Evolutionary conservation across 805 yeast genomes (phyloP), one percentile per base, ranked within the genome.

Genomic region (Ogataea minuta): DNA sequence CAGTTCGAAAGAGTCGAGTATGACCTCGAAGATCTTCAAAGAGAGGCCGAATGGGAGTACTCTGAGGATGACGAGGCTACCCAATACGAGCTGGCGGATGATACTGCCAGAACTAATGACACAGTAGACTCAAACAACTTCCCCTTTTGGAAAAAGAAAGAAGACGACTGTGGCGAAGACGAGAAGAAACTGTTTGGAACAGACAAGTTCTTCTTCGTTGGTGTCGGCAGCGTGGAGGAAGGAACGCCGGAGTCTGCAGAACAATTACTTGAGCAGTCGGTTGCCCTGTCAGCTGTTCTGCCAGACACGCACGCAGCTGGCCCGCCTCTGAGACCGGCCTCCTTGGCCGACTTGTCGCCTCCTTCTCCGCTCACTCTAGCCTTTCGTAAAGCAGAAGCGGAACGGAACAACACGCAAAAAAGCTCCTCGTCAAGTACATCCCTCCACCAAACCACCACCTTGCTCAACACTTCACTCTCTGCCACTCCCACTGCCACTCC

Each of bases 161-260:
- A 33, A 25, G 43, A 45, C 20, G 54, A 49, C 27, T 49, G 47
- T 21, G 50, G 44, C 13, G 52, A 44, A 13, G 50, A 43, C 14
- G 35, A 36, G 23, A 31, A 37, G 31, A 29, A 50, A 31, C 38
- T 52, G 7, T 50, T 54, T 43, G 53, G 50, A 10, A 48, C 57
- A 4, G 56, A 59, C 43, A 46, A 48, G 32, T 52, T 57, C 23
- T 34, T 52, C 4, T 60, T 60, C 42, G 46, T 57, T 29, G 62
- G 62, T 7, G 45, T 59, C 43, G 61, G 54, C 26, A 48, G 55
- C 25, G 41, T 43, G 14, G 40, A 53, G 21, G 23, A 37, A 23
- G 26, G 11, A 11, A 15, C 11, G 6, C 21, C n/a, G n/a, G n/a
- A n/a, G n/a, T n/a, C n/a, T n/a, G n/a, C n/a, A n/a, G n/a, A n/a